Conservation (phyloP, 371 early-diverging fungal species). For the Mortierella sp. region DNA sequence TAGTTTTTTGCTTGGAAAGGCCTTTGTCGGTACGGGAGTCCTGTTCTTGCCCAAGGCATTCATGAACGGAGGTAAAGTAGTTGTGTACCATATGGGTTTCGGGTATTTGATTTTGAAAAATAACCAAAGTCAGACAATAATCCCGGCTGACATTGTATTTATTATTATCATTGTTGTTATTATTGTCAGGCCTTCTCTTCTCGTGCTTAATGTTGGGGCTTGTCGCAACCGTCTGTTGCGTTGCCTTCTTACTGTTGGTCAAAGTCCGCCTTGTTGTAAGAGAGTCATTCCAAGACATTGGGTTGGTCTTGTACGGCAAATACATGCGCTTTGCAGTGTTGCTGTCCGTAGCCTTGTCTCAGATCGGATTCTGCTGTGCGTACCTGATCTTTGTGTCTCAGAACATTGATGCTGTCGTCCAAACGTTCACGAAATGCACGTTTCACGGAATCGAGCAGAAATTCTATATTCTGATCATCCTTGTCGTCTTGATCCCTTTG, state of each 20-base stretch:
- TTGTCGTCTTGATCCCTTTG: slow-evolving; percentile 73
- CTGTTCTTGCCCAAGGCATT: slow-evolving; percentile 79
- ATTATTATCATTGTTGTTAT: too few relatives aligned
- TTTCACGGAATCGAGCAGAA: slow-evolving; percentile 50
- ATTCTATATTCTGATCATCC: slow-evolving; percentile 71
- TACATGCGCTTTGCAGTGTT: slow-evolving; percentile 75
- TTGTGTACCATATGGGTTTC: too few relatives aligned
- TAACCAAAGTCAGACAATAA: neutral
- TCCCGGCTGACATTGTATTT: neutral
- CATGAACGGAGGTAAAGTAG: slow-evolving; percentile 63
- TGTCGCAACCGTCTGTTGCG: slow-evolving; percentile 64
- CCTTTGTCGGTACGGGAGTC: slow-evolving; percentile 83
- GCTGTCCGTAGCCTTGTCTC: slow-evolving; percentile 76
- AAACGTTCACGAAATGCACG: slow-evolving; percentile 57
- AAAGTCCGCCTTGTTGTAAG: slow-evolving; percentile 66
- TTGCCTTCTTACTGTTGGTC: slow-evolving; percentile 77
- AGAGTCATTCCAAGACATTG: slow-evolving; percentile 86
- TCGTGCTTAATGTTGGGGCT: slow-evolving; percentile 61
- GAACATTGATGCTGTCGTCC: slow-evolving; percentile 61
- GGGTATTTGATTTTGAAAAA: too few relatives aligned
- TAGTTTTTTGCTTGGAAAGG: slow-evolving; percentile 79
- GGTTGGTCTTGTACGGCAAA: slow-evolving; percentile 76
- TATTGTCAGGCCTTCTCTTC: slow-evolving; percentile 59
- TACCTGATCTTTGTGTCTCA: slow-evolving; percentile 72
- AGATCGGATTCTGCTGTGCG: slow-evolving; percentile 75